Conservation (phyloP, 441 rosid species). For the Gossypium gossypioides region DNA sequence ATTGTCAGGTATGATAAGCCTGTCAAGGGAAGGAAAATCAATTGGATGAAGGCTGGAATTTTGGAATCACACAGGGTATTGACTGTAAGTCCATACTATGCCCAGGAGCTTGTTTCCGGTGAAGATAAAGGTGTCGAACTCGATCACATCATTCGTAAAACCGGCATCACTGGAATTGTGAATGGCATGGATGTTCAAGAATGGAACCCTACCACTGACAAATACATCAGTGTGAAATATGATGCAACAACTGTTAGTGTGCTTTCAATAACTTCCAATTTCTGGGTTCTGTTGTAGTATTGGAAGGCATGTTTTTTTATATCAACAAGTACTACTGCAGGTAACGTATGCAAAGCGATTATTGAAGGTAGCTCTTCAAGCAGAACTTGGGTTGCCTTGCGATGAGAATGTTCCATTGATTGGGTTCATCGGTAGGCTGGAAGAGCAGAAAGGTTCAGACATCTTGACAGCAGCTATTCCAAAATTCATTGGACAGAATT, state of each 20-base stretch:
- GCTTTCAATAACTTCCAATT: background rate
- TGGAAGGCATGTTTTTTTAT: background rate
- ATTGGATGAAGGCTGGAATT: slow-evolving; percentile 91
- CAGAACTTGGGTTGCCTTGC: slow-evolving; percentile 71
- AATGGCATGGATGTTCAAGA: slow-evolving; percentile 97
- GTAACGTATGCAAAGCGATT: slow-evolving; percentile 67
- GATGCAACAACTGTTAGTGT: slow-evolving; percentile 68
- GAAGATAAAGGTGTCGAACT: slow-evolving; percentile 67
- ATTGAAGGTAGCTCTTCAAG: slow-evolving; percentile 85
- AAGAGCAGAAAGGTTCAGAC: slow-evolving; percentile 95
- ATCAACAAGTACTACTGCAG: slow-evolving; percentile 23
- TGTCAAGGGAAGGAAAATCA: slow-evolving; percentile 75
- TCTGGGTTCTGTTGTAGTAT: background rate
- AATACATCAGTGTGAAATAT: slow-evolving; percentile 54
- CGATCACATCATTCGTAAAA: slow-evolving; percentile 43
- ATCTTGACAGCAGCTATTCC: slow-evolving; percentile 68
- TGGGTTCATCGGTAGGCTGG: slow-evolving; percentile 88
- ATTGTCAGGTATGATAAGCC: slow-evolving; percentile 48
- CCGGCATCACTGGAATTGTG: slow-evolving; percentile 52
- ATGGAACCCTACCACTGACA: slow-evolving; percentile 82
- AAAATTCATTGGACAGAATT: slow-evolving; percentile 41
- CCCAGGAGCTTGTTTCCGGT: slow-evolving; percentile 73
- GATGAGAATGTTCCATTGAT: slow-evolving; percentile 64
- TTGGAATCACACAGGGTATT: slow-evolving; percentile 58
- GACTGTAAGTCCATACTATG: slow-evolving; percentile 82